Evolutionary conservation across 163 green algal genomes (phyloP).

Genomic region (Chloromonas sp.): DNA sequence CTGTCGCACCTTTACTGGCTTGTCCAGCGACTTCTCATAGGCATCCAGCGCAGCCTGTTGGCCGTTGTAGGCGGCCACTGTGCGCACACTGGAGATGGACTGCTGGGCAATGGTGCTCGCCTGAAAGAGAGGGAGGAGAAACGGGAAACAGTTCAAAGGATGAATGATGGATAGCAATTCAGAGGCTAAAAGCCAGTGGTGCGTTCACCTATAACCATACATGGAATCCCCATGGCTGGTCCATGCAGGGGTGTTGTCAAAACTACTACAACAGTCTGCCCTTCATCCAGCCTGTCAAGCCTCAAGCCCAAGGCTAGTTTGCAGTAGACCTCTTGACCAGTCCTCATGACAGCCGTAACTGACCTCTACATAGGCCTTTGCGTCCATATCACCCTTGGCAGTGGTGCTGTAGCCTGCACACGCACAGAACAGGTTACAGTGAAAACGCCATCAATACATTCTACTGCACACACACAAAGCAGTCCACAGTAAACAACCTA

Average conservation of each 20-base stretch:
- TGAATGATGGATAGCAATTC: neutral
- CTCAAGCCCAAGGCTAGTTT: neutral
- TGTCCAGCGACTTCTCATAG: slow-evolving; percentile 31
- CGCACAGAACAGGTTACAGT: no score
- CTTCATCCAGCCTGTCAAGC: neutral
- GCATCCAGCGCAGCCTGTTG: slow-evolving; percentile 37
- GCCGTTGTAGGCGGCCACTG: slow-evolving; percentile 66
- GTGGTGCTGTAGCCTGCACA: no score
- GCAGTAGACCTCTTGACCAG: no score
- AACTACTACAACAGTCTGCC: neutral
- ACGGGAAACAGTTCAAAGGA: neutral
- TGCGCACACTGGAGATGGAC: slow-evolving; percentile 60
- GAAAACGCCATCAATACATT: no score
- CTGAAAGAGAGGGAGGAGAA: slow-evolving; percentile 7
- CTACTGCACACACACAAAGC: no score
- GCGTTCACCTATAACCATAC: no score
- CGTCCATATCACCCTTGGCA: no score
- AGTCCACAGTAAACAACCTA: no score
- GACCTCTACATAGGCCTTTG: no score
- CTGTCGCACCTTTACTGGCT: slow-evolving; percentile 11
- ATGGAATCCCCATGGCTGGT: no score
- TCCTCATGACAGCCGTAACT: no score
- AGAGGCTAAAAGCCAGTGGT: neutral
- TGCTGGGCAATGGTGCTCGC: slow-evolving; percentile 42
- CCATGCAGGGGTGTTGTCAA: neutral